phyloP scores from a whole-genome alignment of 2,329 filamentous ascomycete species.

The Cryphonectria japonica region DNA sequence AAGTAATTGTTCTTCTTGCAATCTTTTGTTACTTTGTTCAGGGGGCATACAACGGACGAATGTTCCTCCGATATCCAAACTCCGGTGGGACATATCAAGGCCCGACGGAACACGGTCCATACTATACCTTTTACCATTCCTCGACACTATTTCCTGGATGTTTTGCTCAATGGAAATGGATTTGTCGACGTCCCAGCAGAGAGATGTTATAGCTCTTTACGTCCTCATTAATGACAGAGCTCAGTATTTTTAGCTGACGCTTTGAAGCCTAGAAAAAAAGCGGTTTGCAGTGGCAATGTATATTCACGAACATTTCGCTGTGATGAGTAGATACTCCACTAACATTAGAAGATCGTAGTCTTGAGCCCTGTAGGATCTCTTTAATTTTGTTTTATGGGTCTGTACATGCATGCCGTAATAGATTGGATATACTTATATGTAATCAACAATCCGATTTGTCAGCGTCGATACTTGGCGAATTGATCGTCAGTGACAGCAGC shows the following conservation, averaged over 20 bases:
- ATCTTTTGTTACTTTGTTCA: not conserved
- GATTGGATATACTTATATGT: not conserved
- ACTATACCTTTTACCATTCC: no score
- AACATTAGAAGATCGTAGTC: not conserved
- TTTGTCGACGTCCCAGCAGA: no score
- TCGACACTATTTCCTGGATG: no score
- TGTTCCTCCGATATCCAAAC: no score
- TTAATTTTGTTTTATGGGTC: not conserved
- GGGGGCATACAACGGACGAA: not conserved
- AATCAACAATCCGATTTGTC: slow-evolving; percentile 13
- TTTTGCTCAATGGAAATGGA: no score
- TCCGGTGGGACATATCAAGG: no score
- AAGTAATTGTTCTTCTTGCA: not conserved
- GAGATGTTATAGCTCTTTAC: no score
- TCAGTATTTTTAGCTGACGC: no score
- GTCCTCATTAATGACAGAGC: no score
- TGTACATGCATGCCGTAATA: not conserved
- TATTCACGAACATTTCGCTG: not conserved
- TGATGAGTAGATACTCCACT: not conserved
- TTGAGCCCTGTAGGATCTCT: not conserved
- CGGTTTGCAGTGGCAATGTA: no score
- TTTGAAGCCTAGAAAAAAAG: no score
- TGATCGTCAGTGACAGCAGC: not conserved
- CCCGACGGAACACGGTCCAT: no score
- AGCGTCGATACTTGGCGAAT: not conserved